These are phyloP conservation scores for Rhizophagus sp. DNA, from an alignment of 192 early-diverging fungal genomes.

Conservation along the genomic window DNA sequence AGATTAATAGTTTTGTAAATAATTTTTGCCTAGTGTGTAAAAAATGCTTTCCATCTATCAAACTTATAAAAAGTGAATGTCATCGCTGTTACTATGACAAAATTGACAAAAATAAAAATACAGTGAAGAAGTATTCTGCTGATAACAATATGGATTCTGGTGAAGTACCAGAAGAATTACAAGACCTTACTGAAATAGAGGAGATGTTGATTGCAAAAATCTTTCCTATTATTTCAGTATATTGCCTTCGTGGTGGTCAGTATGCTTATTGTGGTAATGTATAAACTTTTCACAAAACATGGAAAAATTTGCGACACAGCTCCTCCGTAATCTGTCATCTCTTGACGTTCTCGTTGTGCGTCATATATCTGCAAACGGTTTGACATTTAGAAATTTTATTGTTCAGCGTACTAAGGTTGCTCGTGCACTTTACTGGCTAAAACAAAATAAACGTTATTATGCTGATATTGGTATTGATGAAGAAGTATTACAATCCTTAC, in stretches of 20 bases:
- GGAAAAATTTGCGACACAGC: neutral
- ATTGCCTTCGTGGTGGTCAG: no score
- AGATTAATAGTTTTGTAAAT: no score
- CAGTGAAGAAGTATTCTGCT: neutral
- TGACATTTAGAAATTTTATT: neutral
- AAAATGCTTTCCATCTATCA: no score
- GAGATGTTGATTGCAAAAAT: slow-evolving; percentile 12
- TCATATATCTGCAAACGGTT: neutral
- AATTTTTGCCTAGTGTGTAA: no score
- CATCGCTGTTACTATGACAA: neutral
- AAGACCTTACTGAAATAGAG: neutral
- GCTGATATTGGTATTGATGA: slow-evolving; percentile 7
- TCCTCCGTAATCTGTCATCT: neutral
- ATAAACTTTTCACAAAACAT: neutral
- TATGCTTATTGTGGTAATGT: no score
- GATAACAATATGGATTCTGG: neutral
- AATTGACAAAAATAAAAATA: no score
- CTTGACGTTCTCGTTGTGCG: neutral
- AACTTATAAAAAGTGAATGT: no score
- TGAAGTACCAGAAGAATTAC: slow-evolving; percentile 2
- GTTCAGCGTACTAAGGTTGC: neutral
- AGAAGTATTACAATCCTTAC: neutral
- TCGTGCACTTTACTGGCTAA: neutral
- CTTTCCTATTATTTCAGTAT: no score
- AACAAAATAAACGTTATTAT: no score